Conservation (phyloP, 78 protist species). For the Tieghemostelium lacteum region DNA sequence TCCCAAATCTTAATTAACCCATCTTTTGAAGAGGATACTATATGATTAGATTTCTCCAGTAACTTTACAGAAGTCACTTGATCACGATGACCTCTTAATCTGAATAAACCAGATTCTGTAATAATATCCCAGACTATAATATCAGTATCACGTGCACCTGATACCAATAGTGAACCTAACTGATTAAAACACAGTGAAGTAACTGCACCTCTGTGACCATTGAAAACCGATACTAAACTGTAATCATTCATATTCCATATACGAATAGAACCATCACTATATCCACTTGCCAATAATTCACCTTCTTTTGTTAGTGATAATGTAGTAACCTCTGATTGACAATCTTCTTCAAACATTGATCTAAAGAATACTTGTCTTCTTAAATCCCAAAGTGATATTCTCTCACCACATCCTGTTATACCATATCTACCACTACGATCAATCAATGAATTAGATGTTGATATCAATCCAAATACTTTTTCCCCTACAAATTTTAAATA, state of each 20-base stretch:
- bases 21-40: slow-evolving; percentile 85
- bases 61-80: slow-evolving; percentile 60
- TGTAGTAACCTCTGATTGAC: slow-evolving; percentile 17
- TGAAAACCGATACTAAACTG: slow-evolving; percentile 30
- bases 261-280: slow-evolving; percentile 86
- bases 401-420: slow-evolving; percentile 71
- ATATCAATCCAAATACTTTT: slow-evolving; percentile 50
- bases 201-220: slow-evolving; percentile 86
- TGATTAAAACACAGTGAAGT: slow-evolving; percentile 71
- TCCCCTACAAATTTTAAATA: slow-evolving; percentile 61
- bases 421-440: slow-evolving; percentile 31
- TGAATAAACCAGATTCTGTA: slow-evolving; percentile 88
- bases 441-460: slow-evolving; percentile 36
- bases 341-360: slow-evolving; percentile 47
- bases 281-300: slow-evolving; percentile 42
- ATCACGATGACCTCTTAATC: slow-evolving; percentile 89
- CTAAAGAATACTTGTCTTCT: background rate
- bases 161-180: slow-evolving; percentile 78
- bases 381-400: slow-evolving; percentile 64
- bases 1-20: slow-evolving; percentile 94
- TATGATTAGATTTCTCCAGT: slow-evolving; percentile 20
- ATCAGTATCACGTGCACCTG: slow-evolving; percentile 92
- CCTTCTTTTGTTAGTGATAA: slow-evolving; percentile 37
- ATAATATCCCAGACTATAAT: slow-evolving; percentile 95
- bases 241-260: slow-evolving; percentile 56